Evolutionary conservation across 225 moss, liverwort and hornwort genomes (phyloP), one percentile per base, ranked within the genome.

Genomic region (Marchantia paleacea): DNA sequence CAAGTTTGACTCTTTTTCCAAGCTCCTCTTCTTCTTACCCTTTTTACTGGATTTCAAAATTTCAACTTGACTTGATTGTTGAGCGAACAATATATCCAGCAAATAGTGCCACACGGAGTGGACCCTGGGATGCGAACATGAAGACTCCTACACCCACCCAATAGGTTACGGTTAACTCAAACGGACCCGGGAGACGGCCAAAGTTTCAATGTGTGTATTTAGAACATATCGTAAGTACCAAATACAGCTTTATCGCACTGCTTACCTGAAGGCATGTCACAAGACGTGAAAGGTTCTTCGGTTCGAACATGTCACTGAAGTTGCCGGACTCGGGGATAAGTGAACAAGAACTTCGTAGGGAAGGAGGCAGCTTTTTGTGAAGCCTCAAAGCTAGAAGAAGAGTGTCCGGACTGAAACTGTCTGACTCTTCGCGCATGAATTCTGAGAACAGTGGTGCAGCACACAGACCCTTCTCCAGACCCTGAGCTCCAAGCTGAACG

Each of bases 41-140:
- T 86, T 91, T 82, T 90, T 80, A 58, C 77, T 85, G 57, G 85
- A 73, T 78, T 86, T 84, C 81, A 86, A 71, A 75, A 55, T 62
- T 78, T 71, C 72, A 29, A 80, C 63, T 62, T 62, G 52, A 71
- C 52, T 58, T 12, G 69, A 29, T 14, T 28, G 25, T 39, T 86
- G 84, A 75, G 89, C 26, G 66, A 99, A 81, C 53, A 99, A 83
- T 52, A 84, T 81, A 57, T 91, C 89, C 9, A 95, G 84, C 63
- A 99, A 71, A 10, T 84, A 77, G 78, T 89, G 85, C 97, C 95
- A 99, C 13, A 99, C 82, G 14, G 89, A 88, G 81, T 99, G 97
- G 77, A 95, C 89, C 28, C 97, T 91, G 76, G 97, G 97, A 83
- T 95, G 97, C 76, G 93, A 91, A 82, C 81, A 81, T 28, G 97